Base-by-base conservation (phyloP, 768 basidiomycete genomes). In the Leccinellum luteum region DNA sequence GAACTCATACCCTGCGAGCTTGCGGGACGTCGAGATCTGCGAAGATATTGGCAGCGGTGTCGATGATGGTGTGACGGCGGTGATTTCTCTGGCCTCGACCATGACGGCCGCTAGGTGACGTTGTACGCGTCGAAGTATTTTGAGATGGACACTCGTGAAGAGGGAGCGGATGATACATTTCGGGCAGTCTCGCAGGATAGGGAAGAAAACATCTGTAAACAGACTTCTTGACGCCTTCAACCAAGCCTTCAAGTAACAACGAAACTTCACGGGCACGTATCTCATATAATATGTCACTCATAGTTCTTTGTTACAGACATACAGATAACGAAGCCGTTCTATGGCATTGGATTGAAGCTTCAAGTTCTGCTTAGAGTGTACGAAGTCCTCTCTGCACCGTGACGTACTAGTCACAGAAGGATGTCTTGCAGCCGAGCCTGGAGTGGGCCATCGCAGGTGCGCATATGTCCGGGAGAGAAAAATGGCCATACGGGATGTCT, bases 1-100 rank as follows among this genome's bases (percentile, higher is more conserved):
- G 64, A 97, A 91, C 4, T 93, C 87, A 65, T 94, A 94, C 3
- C 94, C 94, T 12, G 70, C 73, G 12, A 87, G 75, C 69, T 88
- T 90, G 7, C 14, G 59, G 3, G 54, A 48, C 23, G 58, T 43
- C 1, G 38, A 43, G 32, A 51, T 51, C 43, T 52, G 62, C 7
- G 58, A 31, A 28, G 57, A 30, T 34, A 15, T 6, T 8, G n/a
- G 19, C 9, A 3, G 13, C 14, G 52, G 35, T 31, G 51, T 14
- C 3, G 23, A 13, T n/a, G 9, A 28, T 12, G 44, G 0, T 41
- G 30, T 28, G 41, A 6, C 35, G 21, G 8, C 3, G 17, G 17
- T 15, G 4, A 23, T 2, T 19, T 34, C 19, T 31, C 32, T 17
- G 21, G 60, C 44, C n/a, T 52, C 58, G 34, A 43, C 52, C 30